Percentiles rank a stretch among this genome's conserved stretches.
phyloP scores from a whole-genome alignment of 257 asterid genomes.

The Striga asiatica region DNA sequence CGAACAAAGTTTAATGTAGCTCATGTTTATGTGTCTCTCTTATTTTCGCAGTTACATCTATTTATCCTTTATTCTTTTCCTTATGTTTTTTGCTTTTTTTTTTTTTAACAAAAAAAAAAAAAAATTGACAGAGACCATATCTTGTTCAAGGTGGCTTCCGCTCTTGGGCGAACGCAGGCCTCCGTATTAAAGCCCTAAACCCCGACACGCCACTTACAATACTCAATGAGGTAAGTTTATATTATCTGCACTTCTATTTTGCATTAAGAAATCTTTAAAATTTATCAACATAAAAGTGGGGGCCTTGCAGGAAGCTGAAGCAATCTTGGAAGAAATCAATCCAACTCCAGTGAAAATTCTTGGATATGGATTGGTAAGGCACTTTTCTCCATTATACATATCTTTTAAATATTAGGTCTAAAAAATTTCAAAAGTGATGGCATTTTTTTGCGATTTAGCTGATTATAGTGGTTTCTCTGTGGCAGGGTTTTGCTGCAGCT shows the following conservation, averaged over 20 bases:
- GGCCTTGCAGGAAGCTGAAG: slow-evolving; percentile 61
- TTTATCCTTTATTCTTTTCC: not conserved
- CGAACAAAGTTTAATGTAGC: too few relatives aligned
- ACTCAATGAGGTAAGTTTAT: too few relatives aligned
- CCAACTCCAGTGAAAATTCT: slow-evolving; percentile 54
- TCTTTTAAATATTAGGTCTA: not conserved
- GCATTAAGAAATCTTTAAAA: not conserved
- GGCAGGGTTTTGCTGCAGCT: slow-evolving; percentile 42
- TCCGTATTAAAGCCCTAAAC: slow-evolving; percentile 54
- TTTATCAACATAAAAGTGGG: slow-evolving; percentile 12
- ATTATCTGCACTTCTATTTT: not conserved
- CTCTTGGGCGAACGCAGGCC: slow-evolving; percentile 60
- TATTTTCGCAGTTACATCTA: not conserved
- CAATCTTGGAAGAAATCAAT: slow-evolving; percentile 63
- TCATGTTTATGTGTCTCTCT: not conserved
- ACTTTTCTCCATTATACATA: slow-evolving; percentile 6
- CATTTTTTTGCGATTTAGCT: slow-evolving; percentile 1
- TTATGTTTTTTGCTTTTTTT: too few relatives aligned
- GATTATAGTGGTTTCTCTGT: slow-evolving; percentile 10
- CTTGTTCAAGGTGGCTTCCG: slow-evolving; percentile 71
- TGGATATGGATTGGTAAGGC: slow-evolving; percentile 51
- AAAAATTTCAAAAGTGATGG: not conserved
- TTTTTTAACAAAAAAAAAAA: too few relatives aligned
- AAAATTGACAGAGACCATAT: slow-evolving; percentile 51
- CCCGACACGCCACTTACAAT: slow-evolving; percentile 35